phyloP scores from a whole-genome alignment of 169 alveolate species.

The Plasmodium sp. region DNA sequence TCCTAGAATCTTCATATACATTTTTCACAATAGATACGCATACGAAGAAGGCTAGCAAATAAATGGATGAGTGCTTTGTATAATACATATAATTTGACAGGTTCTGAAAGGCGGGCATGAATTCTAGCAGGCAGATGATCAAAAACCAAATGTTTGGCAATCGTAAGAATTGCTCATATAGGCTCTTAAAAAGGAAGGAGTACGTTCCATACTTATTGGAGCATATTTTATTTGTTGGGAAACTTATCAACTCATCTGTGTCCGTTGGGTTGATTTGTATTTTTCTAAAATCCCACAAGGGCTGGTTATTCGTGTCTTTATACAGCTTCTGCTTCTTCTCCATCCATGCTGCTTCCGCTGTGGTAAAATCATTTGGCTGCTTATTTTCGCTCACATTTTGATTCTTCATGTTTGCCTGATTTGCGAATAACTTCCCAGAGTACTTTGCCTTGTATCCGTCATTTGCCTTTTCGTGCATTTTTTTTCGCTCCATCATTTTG shows the following conservation, averaged over 20 bases:
- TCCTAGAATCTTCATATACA: slow-evolving; percentile 76
- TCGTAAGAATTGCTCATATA: slow-evolving; percentile 73
- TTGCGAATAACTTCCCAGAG: slow-evolving; percentile 32
- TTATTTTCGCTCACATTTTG: slow-evolving; percentile 46
- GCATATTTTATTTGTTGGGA: slow-evolving; percentile 76
- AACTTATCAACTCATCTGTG: slow-evolving; percentile 79
- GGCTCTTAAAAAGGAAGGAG: slow-evolving; percentile 77
- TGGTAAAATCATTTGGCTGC: slow-evolving; percentile 40
- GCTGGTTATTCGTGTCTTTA: slow-evolving; percentile 83
- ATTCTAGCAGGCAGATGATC: slow-evolving; percentile 69
- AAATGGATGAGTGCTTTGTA: slow-evolving; percentile 50
- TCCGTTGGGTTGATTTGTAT: slow-evolving; percentile 83
- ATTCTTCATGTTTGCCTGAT: slow-evolving; percentile 30
- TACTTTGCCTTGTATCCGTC: slow-evolving; percentile 12
- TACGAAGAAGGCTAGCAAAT: slow-evolving; percentile 75
- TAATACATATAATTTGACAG: slow-evolving; percentile 39
- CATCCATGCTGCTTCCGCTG: slow-evolving; percentile 77
- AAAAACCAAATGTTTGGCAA: slow-evolving; percentile 73
- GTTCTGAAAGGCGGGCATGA: slow-evolving; percentile 75
- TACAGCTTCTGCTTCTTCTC: slow-evolving; percentile 81
- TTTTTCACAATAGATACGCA: slow-evolving; percentile 76
- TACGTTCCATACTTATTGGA: slow-evolving; percentile 52
- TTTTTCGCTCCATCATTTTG: slow-evolving; percentile 32
- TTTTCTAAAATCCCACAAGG: slow-evolving; percentile 84
- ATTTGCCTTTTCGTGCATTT: slow-evolving; percentile 9